Evolutionary conservation across 2,329 filamentous ascomycete genomes (phyloP).

Genomic region (Lecanicillium sp.): DNA sequence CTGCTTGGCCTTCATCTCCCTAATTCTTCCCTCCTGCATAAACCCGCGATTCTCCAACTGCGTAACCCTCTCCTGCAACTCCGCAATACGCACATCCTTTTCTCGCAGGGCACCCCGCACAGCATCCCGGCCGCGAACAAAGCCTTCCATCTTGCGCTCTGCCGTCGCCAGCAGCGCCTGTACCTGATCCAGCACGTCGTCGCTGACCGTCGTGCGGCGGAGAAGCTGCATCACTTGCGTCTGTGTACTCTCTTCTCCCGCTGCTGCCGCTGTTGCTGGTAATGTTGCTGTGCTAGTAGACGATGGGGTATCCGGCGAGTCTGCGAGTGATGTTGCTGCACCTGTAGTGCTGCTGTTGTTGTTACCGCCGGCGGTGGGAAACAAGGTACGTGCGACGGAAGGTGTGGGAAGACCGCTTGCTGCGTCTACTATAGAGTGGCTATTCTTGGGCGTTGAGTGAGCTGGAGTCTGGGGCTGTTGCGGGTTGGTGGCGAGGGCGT

Average conservation of each 20-base stretch:
- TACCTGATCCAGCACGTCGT: slow-evolving; percentile 29
- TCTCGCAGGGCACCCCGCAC: slow-evolving; percentile 52
- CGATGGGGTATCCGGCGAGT: not conserved
- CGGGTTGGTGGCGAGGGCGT: not conserved
- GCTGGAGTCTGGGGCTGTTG: no score
- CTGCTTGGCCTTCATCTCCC: no score
- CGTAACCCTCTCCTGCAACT: slow-evolving; percentile 26
- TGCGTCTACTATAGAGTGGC: slow-evolving; percentile 11
- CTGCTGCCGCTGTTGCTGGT: slow-evolving; percentile 11
- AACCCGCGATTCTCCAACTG: slow-evolving; percentile 27
- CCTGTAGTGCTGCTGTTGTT: slow-evolving; percentile 11
- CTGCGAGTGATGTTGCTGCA: not conserved
- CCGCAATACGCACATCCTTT: slow-evolving; percentile 42
- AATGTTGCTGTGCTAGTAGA: no score
- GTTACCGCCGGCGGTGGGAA: slow-evolving; percentile 18
- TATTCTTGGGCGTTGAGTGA: slow-evolving; percentile 1
- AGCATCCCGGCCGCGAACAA: slow-evolving; percentile 57
- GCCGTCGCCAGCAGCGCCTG: slow-evolving; percentile 42
- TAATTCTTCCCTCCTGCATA: no score
- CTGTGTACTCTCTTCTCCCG: slow-evolving; percentile 26
- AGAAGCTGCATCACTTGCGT: slow-evolving; percentile 43
- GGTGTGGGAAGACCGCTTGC: slow-evolving; percentile 23
- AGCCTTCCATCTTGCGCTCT: slow-evolving; percentile 49
- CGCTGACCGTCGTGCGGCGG: slow-evolving; percentile 28
- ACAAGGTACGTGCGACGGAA: slow-evolving; percentile 26